Conservation (phyloP, 345 rosid species). For the Orychophragmus violaceus region DNA sequence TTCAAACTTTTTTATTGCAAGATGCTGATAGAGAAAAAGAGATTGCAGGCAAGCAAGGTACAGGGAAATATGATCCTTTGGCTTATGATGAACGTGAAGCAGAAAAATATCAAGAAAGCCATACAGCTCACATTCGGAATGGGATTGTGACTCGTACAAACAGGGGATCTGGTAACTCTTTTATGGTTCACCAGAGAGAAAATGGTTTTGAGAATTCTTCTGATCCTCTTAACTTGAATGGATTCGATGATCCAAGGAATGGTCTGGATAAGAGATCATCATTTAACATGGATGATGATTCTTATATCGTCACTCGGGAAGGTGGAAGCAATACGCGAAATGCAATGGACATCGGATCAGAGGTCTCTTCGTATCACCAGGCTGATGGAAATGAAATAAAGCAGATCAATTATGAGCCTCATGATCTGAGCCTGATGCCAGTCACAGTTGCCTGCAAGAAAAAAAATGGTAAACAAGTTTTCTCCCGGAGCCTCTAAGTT, state of each 20-base stretch:
- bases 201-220: slow-evolving; percentile 37
- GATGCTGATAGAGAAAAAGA: slow-evolving; percentile 74
- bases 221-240: slow-evolving; percentile 46
- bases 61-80: slow-evolving; percentile 53
- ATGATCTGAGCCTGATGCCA: slow-evolving; percentile 73
- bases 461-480: slow-evolving; percentile 49
- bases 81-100: slow-evolving; percentile 40
- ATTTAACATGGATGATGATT: slow-evolving; percentile 58
- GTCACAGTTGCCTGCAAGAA: slow-evolving; percentile 40
- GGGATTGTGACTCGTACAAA: slow-evolving; percentile 38
- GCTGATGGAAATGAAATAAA: slow-evolving; percentile 38
- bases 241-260: slow-evolving; percentile 42
- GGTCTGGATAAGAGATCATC: slow-evolving; percentile 44
- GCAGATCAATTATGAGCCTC: slow-evolving; percentile 64
- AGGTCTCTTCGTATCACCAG: slow-evolving; percentile 42
- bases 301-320: slow-evolving; percentile 61
- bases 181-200: slow-evolving; percentile 40
- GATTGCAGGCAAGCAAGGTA: slow-evolving; percentile 38
- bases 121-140: slow-evolving; percentile 40
- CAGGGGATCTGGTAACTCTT: slow-evolving; percentile 46
- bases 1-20: slow-evolving; percentile 69
- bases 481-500: slow-evolving; percentile 78
- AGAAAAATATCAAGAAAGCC: slow-evolving; percentile 42
- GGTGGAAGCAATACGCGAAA: slow-evolving; percentile 39
- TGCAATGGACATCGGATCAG: slow-evolving; percentile 59